A percentile compares a stretch with the other conserved stretches of the same genome.
Conservation (phyloP, 495 filamentous ascomycete genomes). For the Mytilinidion resinicola region DNA sequence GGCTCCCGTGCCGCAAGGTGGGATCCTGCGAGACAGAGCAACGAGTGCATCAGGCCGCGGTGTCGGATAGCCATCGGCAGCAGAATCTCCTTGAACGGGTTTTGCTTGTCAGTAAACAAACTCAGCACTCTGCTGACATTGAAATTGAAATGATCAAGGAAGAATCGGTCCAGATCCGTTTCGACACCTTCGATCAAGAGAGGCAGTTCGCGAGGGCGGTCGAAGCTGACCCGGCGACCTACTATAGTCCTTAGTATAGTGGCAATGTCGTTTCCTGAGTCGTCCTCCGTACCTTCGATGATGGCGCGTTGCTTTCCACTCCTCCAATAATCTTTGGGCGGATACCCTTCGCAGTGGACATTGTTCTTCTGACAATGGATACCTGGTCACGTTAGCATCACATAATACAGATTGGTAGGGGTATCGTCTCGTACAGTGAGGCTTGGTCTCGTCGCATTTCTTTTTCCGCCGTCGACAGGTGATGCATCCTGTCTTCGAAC, state of each 20-base stretch:
- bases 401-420: slow-evolving; percentile 4
- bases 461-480: slow-evolving; percentile 90
- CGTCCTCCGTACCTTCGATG: slow-evolving; percentile 53
- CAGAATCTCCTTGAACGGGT: slow-evolving; percentile 84
- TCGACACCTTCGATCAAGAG: slow-evolving; percentile 80
- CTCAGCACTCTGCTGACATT: slow-evolving; percentile 76
- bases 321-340: slow-evolving; percentile 81
- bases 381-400: slow-evolving; percentile 43
- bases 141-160: slow-evolving; percentile 81
- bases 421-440: slow-evolving; percentile 56
- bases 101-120: slow-evolving; percentile 74
- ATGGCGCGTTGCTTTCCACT: slow-evolving; percentile 71
- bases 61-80: slow-evolving; percentile 80
- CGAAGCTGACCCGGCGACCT: slow-evolving; percentile 26
- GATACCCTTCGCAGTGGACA: slow-evolving; percentile 87
- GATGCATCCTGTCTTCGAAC: slow-evolving; percentile 89
- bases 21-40: slow-evolving; percentile 78
- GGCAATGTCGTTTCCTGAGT: not conserved
- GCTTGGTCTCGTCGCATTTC: slow-evolving; percentile 96
- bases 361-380: slow-evolving; percentile 92
- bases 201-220: slow-evolving; percentile 56
- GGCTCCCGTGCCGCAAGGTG: slow-evolving; percentile 56
- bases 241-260: slow-evolving; percentile 9
- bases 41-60: slow-evolving; percentile 84
- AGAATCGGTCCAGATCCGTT: slow-evolving; percentile 72